Evolutionary conservation across 306 rosid genomes (phyloP).

Genomic region (Casuarina cunninghamiana): DNA sequence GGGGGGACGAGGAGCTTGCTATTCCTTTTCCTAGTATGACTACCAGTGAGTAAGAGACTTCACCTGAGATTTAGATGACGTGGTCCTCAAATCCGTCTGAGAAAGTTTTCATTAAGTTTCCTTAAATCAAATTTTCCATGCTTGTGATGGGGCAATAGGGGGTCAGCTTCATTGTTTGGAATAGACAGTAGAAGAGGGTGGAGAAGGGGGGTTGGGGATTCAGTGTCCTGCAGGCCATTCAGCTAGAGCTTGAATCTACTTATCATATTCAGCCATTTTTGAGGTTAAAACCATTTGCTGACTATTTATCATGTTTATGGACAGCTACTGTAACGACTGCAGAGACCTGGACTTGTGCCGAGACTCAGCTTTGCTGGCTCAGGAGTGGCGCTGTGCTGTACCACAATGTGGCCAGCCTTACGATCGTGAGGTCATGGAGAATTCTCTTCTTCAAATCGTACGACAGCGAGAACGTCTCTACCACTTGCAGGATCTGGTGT

Average conservation of each 20-base stretch:
- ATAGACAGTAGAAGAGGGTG: too few relatives aligned
- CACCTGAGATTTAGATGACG: too few relatives aligned
- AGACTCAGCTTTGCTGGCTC: slow-evolving; percentile 55
- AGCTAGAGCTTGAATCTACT: background rate
- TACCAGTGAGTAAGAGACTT: too few relatives aligned
- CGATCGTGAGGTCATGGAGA: slow-evolving; percentile 77
- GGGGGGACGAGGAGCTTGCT: too few relatives aligned
- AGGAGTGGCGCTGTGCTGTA: slow-evolving; percentile 84
- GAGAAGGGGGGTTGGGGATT: too few relatives aligned
- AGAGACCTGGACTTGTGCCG: slow-evolving; percentile 87
- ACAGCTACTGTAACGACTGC: slow-evolving; percentile 88
- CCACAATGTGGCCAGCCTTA: slow-evolving; percentile 93
- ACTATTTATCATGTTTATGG: background rate
- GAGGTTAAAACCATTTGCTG: background rate
- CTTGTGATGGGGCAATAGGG: too few relatives aligned
- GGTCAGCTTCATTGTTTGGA: too few relatives aligned
- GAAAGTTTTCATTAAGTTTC: too few relatives aligned
- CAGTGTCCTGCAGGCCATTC: too few relatives aligned
- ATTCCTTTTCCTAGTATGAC: too few relatives aligned
- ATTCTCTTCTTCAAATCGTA: slow-evolving; percentile 67
- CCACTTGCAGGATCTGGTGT: slow-evolving; percentile 82
- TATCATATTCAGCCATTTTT: slow-evolving; percentile 11
- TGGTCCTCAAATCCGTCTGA: too few relatives aligned
- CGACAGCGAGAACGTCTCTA: slow-evolving; percentile 82
- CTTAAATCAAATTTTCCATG: too few relatives aligned